Evolutionary conservation across 441 rosid genomes (phyloP), one percentile per base, ranked within the genome.

Genomic region (California macrophylla): DNA sequence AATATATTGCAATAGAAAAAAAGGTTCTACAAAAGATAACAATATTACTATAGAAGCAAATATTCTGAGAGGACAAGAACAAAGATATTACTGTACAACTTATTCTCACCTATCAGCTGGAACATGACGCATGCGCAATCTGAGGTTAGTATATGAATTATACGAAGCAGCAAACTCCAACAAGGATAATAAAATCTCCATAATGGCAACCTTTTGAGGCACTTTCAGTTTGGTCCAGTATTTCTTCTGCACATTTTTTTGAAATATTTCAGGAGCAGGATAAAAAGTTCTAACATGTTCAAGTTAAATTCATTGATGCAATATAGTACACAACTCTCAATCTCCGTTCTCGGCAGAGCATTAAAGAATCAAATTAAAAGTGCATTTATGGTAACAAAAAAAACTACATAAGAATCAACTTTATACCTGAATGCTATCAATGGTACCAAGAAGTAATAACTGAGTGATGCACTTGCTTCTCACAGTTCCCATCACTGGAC

Each of bases 391-490:
- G n/a, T n/a, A n/a, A n/a, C n/a, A n/a, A n/a, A n/a, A n/a, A n/a
- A n/a, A n/a, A n/a, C n/a, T n/a, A n/a, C n/a, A n/a, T n/a, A n/a
- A n/a, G n/a, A n/a, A n/a, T n/a, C n/a, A n/a, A n/a, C n/a, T n/a
- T n/a, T n/a, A n/a, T n/a, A 95, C 99, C 99, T 95, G 98, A 74
- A 95, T 92, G 75, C 91, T 87, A 77, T 92, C 90, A 74, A 95
- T 86, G 71, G 98, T 95, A 75, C 96, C 91, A 68, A 95, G 96
- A 79, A 95, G 94, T 75, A 95, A 81, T 70, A 95, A 75, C 40
- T 95, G 98, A 69, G 99, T 95, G 76, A 95, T 83, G 82, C 98
- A 95, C 82, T 95, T 95, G 80, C 97, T 96, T 85, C 99, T 87
- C 72, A 95, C 80, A 69, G 88, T 79, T 81, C 78, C 84, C 83